Percentiles rank a stretch among this genome's conserved stretches.
These are phyloP conservation scores for Tuber umbilicatum DNA, from an alignment of 495 filamentous ascomycete genomes.

Conservation along the genomic window DNA sequence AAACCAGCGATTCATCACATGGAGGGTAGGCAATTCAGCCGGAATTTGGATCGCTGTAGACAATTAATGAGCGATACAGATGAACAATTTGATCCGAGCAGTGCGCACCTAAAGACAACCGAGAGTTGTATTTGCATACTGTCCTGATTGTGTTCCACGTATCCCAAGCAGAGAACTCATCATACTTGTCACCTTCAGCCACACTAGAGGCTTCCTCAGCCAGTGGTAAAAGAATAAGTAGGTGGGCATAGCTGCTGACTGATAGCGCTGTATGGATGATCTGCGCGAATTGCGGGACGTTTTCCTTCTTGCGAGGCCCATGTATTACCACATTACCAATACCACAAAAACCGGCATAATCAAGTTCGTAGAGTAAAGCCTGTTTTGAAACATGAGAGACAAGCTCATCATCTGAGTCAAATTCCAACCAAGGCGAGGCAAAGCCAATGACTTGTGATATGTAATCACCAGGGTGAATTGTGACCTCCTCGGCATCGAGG, in stretches of 20 bases:
- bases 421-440: slow-evolving; percentile 40
- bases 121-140: slow-evolving; percentile 73
- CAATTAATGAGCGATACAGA: slow-evolving; percentile 14
- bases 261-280: slow-evolving; percentile 73
- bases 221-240: slow-evolving; percentile 78
- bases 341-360: slow-evolving; percentile 92
- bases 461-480: slow-evolving; percentile 40
- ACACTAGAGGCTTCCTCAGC: slow-evolving; percentile 50
- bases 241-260: slow-evolving; percentile 64
- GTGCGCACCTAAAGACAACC: slow-evolving; percentile 79
- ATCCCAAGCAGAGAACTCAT: slow-evolving; percentile 62
- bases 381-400: slow-evolving; percentile 41
- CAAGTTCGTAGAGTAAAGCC: slow-evolving; percentile 79
- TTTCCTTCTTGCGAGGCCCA: slow-evolving; percentile 53
- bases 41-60: slow-evolving; percentile 67
- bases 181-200: slow-evolving; percentile 24
- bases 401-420: slow-evolving; percentile 37
- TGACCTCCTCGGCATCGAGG: slow-evolving; percentile 36
- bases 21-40: slow-evolving; percentile 63
- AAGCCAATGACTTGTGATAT: slow-evolving; percentile 38
- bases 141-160: slow-evolving; percentile 84
- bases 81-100: slow-evolving; percentile 21
- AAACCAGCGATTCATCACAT: slow-evolving; percentile 84
- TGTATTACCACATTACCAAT: slow-evolving; percentile 73
- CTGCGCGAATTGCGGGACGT: slow-evolving; percentile 65